Evolutionary conservation across 345 rosid genomes (phyloP).

Genomic region (Viola odorata): DNA sequence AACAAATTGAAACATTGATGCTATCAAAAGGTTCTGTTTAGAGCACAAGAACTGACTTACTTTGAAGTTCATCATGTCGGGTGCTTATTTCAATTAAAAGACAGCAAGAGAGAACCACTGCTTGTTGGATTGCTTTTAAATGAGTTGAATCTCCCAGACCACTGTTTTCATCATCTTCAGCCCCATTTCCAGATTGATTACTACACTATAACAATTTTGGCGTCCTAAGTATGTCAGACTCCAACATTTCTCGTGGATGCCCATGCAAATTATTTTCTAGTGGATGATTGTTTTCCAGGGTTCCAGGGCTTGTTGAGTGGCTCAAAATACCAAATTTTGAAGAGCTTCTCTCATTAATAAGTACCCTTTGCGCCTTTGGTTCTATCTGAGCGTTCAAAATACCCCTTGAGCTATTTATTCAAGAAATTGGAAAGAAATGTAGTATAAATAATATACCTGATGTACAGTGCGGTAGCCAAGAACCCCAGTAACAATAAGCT

Average conservation of each 20-base stretch:
- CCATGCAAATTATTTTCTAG: conserved; percentile 9
- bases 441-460: conserved; percentile 44
- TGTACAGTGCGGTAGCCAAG: conserved; percentile 82
- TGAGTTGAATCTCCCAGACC: conserved; percentile 14
- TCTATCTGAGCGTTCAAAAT: conserved; percentile 46
- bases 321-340: conserved; percentile 22
- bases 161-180: conserved; percentile 11
- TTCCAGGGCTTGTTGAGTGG: conserved; percentile 29
- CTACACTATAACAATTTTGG: conserved; percentile 56
- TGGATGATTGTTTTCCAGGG: conserved; percentile 31
- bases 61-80: conserved; percentile 82
- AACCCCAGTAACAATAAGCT: conserved; percentile 71
- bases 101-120: conserved; percentile 68
- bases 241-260: conserved; percentile 18
- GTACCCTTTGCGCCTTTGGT: conserved; percentile 77
- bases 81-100: conserved; percentile 73
- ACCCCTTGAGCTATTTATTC: conserved; percentile 15
- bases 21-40: conserved; percentile 3
- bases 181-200: conserved; percentile 29
- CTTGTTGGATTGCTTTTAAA: conserved; percentile 65
- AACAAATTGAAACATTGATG: background rate
- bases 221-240: conserved; percentile 50
- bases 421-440: background rate
- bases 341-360: conserved; percentile 47
- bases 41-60: conserved; percentile 39